Conservation (phyloP, 2,329 filamentous ascomycete species). For the Metarhizium album region DNA sequence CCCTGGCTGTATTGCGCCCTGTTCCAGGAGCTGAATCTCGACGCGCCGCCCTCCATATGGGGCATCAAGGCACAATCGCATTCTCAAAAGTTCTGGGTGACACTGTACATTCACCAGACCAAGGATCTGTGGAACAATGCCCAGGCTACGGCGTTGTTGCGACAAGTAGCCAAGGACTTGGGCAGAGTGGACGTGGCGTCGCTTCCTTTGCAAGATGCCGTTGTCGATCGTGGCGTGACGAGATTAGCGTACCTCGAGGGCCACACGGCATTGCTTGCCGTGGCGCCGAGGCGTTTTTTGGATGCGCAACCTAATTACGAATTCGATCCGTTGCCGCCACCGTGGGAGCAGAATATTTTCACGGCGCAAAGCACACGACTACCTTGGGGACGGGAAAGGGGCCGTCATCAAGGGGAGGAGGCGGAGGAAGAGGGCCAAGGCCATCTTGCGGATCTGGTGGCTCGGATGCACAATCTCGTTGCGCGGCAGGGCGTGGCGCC, state of each 20-base stretch:
- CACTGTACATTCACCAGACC: slow-evolving; percentile 64
- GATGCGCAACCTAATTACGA: slow-evolving; percentile 56
- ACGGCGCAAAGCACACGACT: slow-evolving; percentile 29
- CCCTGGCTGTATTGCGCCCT: slow-evolving; percentile 80
- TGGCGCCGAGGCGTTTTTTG: slow-evolving; percentile 57
- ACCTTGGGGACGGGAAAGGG: slow-evolving; percentile 28
- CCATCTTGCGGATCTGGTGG: slow-evolving; percentile 10
- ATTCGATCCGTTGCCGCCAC: slow-evolving; percentile 74
- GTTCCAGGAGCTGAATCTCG: slow-evolving; percentile 70
- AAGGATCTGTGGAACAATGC: slow-evolving; percentile 82
- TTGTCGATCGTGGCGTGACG: slow-evolving; percentile 42
- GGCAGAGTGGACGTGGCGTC: slow-evolving; percentile 29
- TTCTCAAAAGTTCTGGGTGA: slow-evolving; percentile 55
- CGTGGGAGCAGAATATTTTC: slow-evolving; percentile 42
- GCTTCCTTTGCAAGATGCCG: slow-evolving; percentile 29
- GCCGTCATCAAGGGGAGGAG: slow-evolving; percentile 8
- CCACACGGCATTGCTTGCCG: slow-evolving; percentile 56
- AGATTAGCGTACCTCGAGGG: slow-evolving; percentile 73
- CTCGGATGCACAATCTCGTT: slow-evolving; percentile 19
- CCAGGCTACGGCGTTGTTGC: slow-evolving; percentile 56
- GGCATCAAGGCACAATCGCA: slow-evolving; percentile 56
- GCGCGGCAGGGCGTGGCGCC: slow-evolving; percentile 5
- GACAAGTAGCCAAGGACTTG: slow-evolving; percentile 53
- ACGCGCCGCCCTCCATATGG: slow-evolving; percentile 74
- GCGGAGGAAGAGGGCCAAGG: not conserved